A percentile compares a stretch with the other conserved stretches of the same genome.
phyloP scores from a whole-genome alignment of 345 rosid genomes.

The Crucihimalaya himalaica region DNA sequence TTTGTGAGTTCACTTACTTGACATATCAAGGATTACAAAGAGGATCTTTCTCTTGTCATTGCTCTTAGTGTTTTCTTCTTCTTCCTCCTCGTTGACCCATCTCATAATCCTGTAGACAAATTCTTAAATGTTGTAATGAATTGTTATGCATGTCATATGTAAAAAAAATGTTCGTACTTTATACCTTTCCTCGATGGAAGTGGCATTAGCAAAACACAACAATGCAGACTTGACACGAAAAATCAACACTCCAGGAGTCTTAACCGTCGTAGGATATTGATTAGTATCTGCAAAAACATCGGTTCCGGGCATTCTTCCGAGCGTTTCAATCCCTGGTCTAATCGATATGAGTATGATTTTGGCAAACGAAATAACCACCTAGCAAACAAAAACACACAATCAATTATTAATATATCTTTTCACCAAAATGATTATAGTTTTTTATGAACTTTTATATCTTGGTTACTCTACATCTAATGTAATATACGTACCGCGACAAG shows the following conservation, averaged over 20 bases:
- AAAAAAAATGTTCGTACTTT: neutral
- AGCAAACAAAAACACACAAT: slow-evolving; percentile 26
- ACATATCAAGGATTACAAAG: slow-evolving; percentile 77
- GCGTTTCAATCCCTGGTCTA: slow-evolving; percentile 68
- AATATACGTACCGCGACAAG: slow-evolving; percentile 59
- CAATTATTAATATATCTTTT: neutral
- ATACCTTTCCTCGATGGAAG: slow-evolving; percentile 69
- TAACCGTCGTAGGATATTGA: slow-evolving; percentile 82
- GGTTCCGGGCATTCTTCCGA: slow-evolving; percentile 71
- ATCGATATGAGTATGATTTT: slow-evolving; percentile 73
- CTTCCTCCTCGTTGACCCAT: slow-evolving; percentile 47
- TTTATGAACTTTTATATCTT: neutral
- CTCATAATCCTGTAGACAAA: slow-evolving; percentile 53
- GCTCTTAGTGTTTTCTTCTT: slow-evolving; percentile 34
- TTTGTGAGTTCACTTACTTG: slow-evolving; percentile 54
- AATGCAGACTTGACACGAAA: slow-evolving; percentile 72
- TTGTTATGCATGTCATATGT: neutral
- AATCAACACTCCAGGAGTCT: slow-evolving; percentile 55
- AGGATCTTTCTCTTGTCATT: slow-evolving; percentile 42
- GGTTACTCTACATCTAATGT: neutral
- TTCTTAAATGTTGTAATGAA: neutral
- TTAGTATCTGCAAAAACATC: slow-evolving; percentile 56
- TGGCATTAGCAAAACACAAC: slow-evolving; percentile 92
- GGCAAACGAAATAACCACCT: slow-evolving; percentile 76
- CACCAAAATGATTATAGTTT: neutral